These are phyloP conservation scores for Helminthosporium solani DNA, from an alignment of 2,329 filamentous ascomycete genomes.

Conservation along the genomic window DNA sequence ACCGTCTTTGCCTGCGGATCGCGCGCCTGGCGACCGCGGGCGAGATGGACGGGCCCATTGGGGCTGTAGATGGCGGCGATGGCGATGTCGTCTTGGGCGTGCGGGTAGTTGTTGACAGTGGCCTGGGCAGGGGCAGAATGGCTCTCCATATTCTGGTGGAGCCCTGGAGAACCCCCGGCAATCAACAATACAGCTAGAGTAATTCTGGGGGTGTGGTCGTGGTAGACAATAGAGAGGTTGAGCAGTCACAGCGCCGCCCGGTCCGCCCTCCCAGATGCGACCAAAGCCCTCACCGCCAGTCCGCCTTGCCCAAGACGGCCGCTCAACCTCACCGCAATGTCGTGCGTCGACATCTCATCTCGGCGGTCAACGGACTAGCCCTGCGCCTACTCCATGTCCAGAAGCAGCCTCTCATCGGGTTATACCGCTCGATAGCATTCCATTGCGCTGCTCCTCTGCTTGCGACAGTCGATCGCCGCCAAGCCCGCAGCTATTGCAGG, in stretches of 20 bases:
- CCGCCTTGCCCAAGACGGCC: neutral
- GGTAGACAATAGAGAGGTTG: conserved; percentile 1
- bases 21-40: conserved; percentile 41
- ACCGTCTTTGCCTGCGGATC: conserved; percentile 39
- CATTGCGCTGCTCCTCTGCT: too few species aligned
- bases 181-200: conserved; percentile 1
- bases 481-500: neutral
- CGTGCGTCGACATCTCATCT: too few species aligned
- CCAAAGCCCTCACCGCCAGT: neutral
- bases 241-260: neutral
- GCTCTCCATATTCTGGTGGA: conserved; percentile 2
- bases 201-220: neutral
- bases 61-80: conserved; percentile 14
- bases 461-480: neutral
- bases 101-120: conserved; percentile 12
- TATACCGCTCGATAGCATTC: too few species aligned
- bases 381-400: too few species aligned
- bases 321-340: too few species aligned
- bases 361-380: too few species aligned
- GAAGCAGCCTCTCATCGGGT: too few species aligned
- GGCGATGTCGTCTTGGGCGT: conserved; percentile 9
- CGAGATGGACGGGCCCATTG: conserved; percentile 32
- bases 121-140: conserved; percentile 1
- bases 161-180: neutral
- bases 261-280: neutral